Conservation (phyloP, 1,139 yeast genomes). For the Yamadazyma trypodendri region DNA sequence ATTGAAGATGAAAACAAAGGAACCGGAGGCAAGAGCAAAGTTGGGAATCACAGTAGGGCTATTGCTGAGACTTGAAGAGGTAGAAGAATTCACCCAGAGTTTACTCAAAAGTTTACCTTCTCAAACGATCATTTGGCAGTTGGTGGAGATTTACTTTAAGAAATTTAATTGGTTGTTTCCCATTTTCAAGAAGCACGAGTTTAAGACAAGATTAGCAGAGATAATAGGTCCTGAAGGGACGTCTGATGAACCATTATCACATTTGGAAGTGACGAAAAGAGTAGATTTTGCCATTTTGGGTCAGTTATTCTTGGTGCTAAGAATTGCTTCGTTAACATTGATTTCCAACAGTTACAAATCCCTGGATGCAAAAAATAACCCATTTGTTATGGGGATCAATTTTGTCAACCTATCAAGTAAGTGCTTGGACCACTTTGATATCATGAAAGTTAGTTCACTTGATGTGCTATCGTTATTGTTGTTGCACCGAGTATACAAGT, state of each 20-base stretch:
- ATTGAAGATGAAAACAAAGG: not conserved
- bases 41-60: not conserved
- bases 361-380: slow-evolving; percentile 2
- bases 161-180: slow-evolving; percentile 48
- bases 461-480: slow-evolving; percentile 50
- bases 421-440: slow-evolving; percentile 39
- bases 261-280: slow-evolving; percentile 24
- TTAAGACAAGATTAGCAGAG: slow-evolving; percentile 18
- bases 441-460: slow-evolving; percentile 38
- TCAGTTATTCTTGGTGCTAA: slow-evolving; percentile 23
- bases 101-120: slow-evolving; percentile 33
- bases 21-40: not conserved
- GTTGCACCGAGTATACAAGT: slow-evolving; percentile 36
- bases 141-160: slow-evolving; percentile 43
- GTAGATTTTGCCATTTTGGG: slow-evolving; percentile 36
- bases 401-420: slow-evolving; percentile 33
- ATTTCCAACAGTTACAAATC: slow-evolving; percentile 24
- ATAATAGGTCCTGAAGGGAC: slow-evolving; percentile 25
- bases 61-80: not conserved
- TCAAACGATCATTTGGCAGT: slow-evolving; percentile 43
- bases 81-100: not conserved
- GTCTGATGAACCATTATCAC: slow-evolving; percentile 11
- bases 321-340: slow-evolving; percentile 30
- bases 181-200: slow-evolving; percentile 41
- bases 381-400: slow-evolving; percentile 23